Base-by-base conservation (phyloP, 176 grass and related monocot genomes). In the Leersia perrieri region DNA sequence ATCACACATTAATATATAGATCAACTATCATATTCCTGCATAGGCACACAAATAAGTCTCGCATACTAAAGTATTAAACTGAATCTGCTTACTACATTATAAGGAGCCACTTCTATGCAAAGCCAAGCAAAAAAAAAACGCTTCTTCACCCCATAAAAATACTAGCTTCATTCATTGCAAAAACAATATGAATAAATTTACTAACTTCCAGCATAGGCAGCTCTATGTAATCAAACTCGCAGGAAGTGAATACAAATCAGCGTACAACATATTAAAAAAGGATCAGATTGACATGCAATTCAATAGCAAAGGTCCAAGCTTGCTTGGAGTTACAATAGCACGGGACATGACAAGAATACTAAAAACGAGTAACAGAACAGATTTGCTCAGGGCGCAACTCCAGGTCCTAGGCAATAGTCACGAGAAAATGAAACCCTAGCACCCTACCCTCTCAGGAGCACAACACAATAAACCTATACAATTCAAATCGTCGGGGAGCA, bases 401-500 rank as follows among this genome's bases (percentile, higher is more conserved):
- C 13, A 76, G 55, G n/a, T 76, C 55, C 55, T 22, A 34, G 32
- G 38, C 38, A 81, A 81, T 74, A 16, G 33, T 60, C 34, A 16
- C n/a, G 33, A 60, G 7, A 16, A 16, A 44, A 32, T 32, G 27
- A 73, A 75, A 85, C 75, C 85, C 68, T 82, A 82, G 41, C 15
- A 44, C 41, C 13, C 49, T 22, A 53, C 6, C 32, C 71, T 11
- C 40, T 22, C 33, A 76, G 64, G 7, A 75, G 70, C 64, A 16
- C 39, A 23, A 11, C 34, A 16, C 33, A 38, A 16, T 42, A 38
- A n/a, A 20, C 74, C 18, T 25, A 16, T 14, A 47, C 31, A 28
- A 45, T 51, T 57, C 15, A 63, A 44, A 75, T 61, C 77, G 39
- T 5, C 11, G 40, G 67, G 32, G 74, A 4, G 9, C 22, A 44